Base-by-base conservation (phyloP, 208 protist genomes). In the Entamoeba histolytica region DNA sequence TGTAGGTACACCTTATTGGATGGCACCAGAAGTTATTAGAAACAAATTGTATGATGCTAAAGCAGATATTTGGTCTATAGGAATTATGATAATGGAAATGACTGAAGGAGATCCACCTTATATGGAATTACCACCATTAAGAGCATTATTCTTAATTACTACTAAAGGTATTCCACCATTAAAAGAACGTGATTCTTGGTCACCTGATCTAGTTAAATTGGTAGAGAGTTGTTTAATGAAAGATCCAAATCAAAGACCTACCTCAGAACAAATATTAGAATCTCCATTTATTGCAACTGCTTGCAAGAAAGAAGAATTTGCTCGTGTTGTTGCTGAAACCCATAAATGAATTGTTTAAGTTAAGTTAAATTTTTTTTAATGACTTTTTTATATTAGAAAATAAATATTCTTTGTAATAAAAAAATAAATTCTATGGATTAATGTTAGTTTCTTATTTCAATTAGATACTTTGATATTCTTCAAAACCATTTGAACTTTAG, bases 1-100 rank as follows among this genome's bases (percentile, higher is more conserved):
- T 57, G 96, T 98, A 47, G 97, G 97, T 35, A 97, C 97, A 0
- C 97, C 96, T 39, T 97, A 95, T 94, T 97, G 97, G 97, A 97
- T 97, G 96, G 96, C 95, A 4, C 96, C 96, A 57, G 94, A 95
- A 91, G 50, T 93, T 0, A 47, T 92, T 0, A 91, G 73, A 55
- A 8, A 35, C 49, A 10, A 49, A 23, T 1, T 6, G 19, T 93
- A 94, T 49, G 12, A 0, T 1, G 49, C 28, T 0, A 31, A 49
- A 44, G 95, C 94, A 4, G 96, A 97, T 73, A 95, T 97, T 44
- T 97, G 96, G 96, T 94, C 95, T 19, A 51, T 96, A 0, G 95
- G 97, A 93, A 98, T 98, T 93, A 97, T 96, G 28, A 95, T 95
- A 5, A 96, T 97, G 39, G 97, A 98, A 93, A 95, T 98, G 95